Evolutionary conservation across 345 rosid species (phyloP).

Genomic region (Hypericum perforatum): DNA sequence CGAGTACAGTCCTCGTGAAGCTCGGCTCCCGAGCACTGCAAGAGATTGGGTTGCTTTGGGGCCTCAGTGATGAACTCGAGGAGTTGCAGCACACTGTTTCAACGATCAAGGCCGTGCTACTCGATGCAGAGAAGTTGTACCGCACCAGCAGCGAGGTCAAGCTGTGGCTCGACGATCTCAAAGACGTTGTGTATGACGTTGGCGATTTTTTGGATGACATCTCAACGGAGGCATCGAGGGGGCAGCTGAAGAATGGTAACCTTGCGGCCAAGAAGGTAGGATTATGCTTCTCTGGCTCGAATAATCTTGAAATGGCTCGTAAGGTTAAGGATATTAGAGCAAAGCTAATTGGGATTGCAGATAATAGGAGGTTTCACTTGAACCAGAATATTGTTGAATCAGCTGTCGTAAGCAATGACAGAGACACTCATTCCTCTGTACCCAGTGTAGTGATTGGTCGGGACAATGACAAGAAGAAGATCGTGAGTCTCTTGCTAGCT

Average conservation of each 20-base stretch:
- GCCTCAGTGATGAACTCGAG: not conserved
- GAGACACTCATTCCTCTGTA: not conserved
- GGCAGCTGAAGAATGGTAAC: not conserved
- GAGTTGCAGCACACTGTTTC: not conserved
- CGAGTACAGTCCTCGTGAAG: not conserved
- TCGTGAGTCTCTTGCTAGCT: not conserved
- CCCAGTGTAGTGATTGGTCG: not conserved
- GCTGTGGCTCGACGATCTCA: slow-evolving; percentile 4
- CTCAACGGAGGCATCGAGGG: not conserved
- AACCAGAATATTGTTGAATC: not conserved
- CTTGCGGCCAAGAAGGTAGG: not conserved
- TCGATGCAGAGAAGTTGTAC: slow-evolving; percentile 1
- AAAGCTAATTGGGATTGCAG: not conserved
- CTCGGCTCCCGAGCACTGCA: slow-evolving; percentile 1
- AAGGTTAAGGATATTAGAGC: not conserved
- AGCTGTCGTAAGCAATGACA: not conserved
- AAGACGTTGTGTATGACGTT: not conserved
- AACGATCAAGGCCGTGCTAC: slow-evolving; percentile 3
- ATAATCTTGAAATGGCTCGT: not conserved
- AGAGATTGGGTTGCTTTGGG: slow-evolving; percentile 4
- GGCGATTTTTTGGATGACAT: slow-evolving; percentile 6
- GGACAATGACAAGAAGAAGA: not conserved
- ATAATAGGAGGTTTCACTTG: not conserved
- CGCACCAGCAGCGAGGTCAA: not conserved
- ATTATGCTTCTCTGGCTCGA: not conserved